Evolutionary conservation across 75 land plant species (phyloP), one percentile per base, ranked within the genome.

Genomic region (Sequoia sempervirens): DNA sequence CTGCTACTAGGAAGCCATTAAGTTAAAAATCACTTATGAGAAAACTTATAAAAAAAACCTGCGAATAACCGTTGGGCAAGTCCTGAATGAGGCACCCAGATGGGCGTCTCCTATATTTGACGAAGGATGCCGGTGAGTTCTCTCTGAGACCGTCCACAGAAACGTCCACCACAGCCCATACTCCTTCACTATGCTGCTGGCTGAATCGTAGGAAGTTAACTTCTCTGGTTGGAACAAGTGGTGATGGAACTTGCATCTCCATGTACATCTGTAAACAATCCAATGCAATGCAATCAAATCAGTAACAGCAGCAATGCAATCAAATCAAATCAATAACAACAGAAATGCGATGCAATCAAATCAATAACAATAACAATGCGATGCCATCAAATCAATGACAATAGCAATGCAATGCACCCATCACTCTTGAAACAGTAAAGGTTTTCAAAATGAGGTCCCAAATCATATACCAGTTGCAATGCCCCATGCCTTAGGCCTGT

Each of bases 151-250:
- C 75, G 41, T 91, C 92, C 8, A 92, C 36, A 5, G 93, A 92
- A n/a, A 92, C 93, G 41, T 92, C 93, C 26, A 90, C 93, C 43
- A 92, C 87, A 37, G 90, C 93, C 93, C 93, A 92, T n/a, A 75
- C 70, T 3, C 86, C 88, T 54, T 90, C 93, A 2, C 70, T 61
- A 61, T 88, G 92, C 32, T 91, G 91, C 83, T 92, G 88, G 87
- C 92, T 88, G 82, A 88, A 92, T 20, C 93, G 76, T 3, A 88
- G 36, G 58, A 92, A 90, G 79, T 87, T 83, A 53, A 79, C 82
- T 72, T 92, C 90, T 23, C 92, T 68, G 1, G 92, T 90, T 8
- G 93, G 93, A 43, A 91, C 92, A 1, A 88, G 81, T 9, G 93
- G 93, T 2, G 93, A 90, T 11, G 89, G 87, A 13, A 90, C 87